Evolutionary conservation across 345 rosid genomes (phyloP), one percentile per base, ranked within the genome.

Genomic region (Salix caprea): DNA sequence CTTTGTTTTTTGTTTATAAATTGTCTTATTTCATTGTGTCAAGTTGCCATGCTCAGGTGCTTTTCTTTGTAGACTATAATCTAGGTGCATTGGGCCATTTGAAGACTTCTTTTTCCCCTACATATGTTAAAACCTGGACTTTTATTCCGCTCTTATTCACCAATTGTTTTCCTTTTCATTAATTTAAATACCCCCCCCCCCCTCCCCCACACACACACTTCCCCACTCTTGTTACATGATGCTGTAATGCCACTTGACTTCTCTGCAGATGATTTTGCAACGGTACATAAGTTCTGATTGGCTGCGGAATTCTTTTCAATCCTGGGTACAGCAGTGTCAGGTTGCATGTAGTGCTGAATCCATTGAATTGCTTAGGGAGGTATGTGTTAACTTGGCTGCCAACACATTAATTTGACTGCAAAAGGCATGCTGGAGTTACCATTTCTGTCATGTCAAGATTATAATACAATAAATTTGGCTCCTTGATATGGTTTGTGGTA

Each of bases 351-450:
- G 89, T 65, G 99, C 99, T 2, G 99, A 94, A 89, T 85, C 88
- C 12, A 69, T 94, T 76, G 98, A 96, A 82, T 71, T 92, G 85
- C 85, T 96, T 73, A 92, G 87, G 76, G 98, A 96, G 95, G 99
- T 96, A 83, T 32, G 71, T 26, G 3, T 28, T 34, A 75, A 69
- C n/a, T 52, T 61, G 37, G 56, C 37, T 56, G 37, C 46, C 39
- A 16, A 23, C 42, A 19, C 19, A 32, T 28, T 32, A 60, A 44
- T 19, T 58, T 58, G 8, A 19, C 28, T 42, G 5, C 44, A 56
- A 60, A 24, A 36, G 37, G 37, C 46, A 16, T 40, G 28, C 21
- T 19, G 65, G 75, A 44, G 24, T 26, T 58, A 21, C 5, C 24
- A 40, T 39, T 60, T 12, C 18, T 46, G 8, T 37, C 8, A 48